These are phyloP conservation scores for Skeletonema menzelii DNA, from an alignment of 108 stramenopile genomes.

Conservation along the genomic window DNA sequence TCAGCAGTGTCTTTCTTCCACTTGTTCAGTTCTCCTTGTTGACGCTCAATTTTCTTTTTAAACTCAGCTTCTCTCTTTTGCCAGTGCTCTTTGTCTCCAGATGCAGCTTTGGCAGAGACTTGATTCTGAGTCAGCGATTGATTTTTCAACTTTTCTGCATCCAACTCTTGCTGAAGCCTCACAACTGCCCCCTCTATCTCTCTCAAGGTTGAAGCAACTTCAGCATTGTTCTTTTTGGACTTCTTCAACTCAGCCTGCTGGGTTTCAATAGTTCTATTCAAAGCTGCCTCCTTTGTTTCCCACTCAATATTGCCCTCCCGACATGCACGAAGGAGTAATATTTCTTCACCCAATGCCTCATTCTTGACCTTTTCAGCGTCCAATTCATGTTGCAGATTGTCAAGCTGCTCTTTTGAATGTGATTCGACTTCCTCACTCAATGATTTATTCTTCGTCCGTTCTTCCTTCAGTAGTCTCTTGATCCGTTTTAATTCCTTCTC, in stretches of 20 bases:
- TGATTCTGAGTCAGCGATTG: neutral
- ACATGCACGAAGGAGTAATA: neutral
- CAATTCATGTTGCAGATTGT: neutral
- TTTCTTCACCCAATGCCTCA: neutral
- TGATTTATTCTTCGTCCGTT: neutral
- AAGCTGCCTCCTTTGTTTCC: neutral
- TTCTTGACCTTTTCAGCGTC: neutral
- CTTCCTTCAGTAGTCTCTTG: neutral
- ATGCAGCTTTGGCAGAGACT: neutral
- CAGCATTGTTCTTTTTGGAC: neutral
- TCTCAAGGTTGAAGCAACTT: neutral
- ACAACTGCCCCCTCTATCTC: neutral
- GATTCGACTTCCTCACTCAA: neutral
- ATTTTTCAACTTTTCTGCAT: neutral
- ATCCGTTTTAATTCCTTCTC: constrained; percentile 7
- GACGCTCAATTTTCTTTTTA: constrained; percentile 1
- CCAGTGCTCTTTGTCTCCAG: neutral
- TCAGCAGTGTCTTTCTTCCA: constrained; percentile 30
- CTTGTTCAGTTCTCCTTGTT: constrained; percentile 9
- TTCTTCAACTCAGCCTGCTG: constrained; percentile 1
- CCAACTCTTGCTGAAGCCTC: neutral
- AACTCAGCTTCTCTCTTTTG: constrained; percentile 17
- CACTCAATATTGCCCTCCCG: neutral
- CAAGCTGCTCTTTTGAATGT: neutral
- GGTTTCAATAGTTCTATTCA: neutral